These are phyloP conservation scores for Ophiocordyceps australis DNA, from an alignment of 2,329 filamentous ascomycete genomes.

Conservation along the genomic window DNA sequence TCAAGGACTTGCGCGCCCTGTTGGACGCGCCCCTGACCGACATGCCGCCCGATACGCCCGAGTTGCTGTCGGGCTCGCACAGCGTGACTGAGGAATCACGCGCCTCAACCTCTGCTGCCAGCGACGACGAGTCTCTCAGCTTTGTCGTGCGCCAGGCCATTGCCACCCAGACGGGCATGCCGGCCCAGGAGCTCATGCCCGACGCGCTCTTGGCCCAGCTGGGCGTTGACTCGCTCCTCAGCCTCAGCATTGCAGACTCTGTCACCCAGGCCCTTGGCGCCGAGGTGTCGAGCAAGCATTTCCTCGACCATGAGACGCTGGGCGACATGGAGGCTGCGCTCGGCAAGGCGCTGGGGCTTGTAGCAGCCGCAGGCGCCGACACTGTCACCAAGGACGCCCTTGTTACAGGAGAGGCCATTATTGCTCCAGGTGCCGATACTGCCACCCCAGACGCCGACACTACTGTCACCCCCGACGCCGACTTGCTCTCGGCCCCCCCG, in stretches of 20 bases:
- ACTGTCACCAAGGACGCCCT: too few species aligned
- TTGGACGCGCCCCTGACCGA: not conserved
- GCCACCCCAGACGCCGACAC: too few species aligned
- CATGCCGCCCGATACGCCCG: too few species aligned
- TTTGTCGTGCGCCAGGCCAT: slow-evolving; percentile 1
- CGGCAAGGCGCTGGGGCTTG: not conserved
- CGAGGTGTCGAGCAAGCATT: not conserved
- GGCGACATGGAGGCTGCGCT: not conserved
- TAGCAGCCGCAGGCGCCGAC: not conserved
- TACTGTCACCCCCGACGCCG: not conserved
- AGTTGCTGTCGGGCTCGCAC: too few species aligned
- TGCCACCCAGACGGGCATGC: slow-evolving; percentile 3
- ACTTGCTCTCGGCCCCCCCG: not conserved
- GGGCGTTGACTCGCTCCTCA: slow-evolving; percentile 3
- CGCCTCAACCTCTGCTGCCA: not conserved
- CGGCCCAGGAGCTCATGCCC: slow-evolving; percentile 1
- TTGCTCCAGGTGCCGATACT: too few species aligned
- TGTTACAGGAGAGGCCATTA: too few species aligned
- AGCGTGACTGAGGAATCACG: too few species aligned
- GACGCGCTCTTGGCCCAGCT: slow-evolving; percentile 1
- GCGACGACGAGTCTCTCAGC: not conserved
- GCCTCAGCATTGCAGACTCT: slow-evolving; percentile 2
- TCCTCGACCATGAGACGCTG: not conserved
- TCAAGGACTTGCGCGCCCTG: slow-evolving; percentile 1
- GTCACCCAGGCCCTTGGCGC: not conserved